Evolutionary conservation across 768 basidiomycete genomes (phyloP).

Genomic region (Kwoniella pini): DNA sequence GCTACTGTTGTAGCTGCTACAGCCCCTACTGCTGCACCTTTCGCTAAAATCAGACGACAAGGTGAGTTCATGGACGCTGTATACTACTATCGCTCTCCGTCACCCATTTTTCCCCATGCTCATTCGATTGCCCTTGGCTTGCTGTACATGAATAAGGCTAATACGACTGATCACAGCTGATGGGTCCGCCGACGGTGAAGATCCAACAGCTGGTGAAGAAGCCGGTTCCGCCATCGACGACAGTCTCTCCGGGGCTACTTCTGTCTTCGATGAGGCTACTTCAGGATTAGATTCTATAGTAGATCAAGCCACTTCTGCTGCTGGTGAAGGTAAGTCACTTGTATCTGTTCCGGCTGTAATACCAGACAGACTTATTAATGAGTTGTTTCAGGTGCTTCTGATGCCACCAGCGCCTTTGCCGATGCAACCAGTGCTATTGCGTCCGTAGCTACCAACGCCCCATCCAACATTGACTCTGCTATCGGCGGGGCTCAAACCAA

Average conservation of each 20-base stretch:
- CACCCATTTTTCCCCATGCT: no score
- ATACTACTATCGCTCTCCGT: background rate
- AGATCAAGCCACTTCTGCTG: background rate
- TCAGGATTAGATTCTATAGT: constrained; percentile 11
- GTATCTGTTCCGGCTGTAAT: no score
- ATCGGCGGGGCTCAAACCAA: background rate
- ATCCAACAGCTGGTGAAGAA: constrained; percentile 2
- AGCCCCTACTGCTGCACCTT: constrained; percentile 4
- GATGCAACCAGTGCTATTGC: constrained; percentile 12
- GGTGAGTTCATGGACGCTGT: background rate
- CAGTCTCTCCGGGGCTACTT: constrained; percentile 16
- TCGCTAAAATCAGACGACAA: constrained; percentile 3
- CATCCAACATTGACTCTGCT: background rate
- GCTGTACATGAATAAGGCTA: no score
- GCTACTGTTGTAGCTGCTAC: constrained; percentile 10
- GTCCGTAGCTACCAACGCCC: background rate
- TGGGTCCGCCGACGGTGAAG: background rate
- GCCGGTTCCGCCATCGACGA: constrained; percentile 18
- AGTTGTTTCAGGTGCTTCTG: background rate
- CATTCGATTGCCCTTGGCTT: no score
- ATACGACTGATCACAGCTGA: background rate
- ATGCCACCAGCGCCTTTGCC: constrained; percentile 6
- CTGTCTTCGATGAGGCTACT: constrained; percentile 17
- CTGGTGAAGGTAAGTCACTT: background rate
- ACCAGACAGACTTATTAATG: no score